Evolutionary conservation across 2,329 filamentous ascomycete species (phyloP).

Genomic region (Parastagonospora avenae): DNA sequence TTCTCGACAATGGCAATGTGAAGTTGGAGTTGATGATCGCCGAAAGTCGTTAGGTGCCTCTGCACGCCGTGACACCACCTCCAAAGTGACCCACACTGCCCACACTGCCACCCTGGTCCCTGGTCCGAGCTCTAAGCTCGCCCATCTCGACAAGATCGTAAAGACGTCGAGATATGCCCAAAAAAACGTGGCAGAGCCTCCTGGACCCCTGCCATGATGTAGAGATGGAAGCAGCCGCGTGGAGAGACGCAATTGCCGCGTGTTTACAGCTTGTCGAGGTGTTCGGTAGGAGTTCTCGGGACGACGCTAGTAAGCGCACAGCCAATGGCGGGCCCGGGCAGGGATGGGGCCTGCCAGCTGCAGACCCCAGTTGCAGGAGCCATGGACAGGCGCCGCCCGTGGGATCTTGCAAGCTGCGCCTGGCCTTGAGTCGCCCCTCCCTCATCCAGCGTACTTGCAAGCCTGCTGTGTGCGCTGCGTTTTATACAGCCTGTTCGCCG

Average conservation of each 20-base stretch:
- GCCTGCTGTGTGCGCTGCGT: conserved; percentile 21
- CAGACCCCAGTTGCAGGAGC: neutral
- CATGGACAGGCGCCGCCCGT: neutral
- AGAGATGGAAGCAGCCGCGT: no score
- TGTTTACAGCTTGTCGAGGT: conserved; percentile 15
- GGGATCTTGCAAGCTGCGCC: conserved; percentile 22
- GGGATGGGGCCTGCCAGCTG: no score
- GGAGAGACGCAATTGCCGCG: no score
- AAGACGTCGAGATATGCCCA: conserved; percentile 37
- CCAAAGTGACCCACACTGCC: neutral
- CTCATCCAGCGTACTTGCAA: conserved; percentile 13
- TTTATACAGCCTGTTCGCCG: conserved; percentile 42
- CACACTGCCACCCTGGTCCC: conserved; percentile 21
- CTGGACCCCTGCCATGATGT: no score
- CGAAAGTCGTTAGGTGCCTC: no score
- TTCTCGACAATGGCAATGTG: no score
- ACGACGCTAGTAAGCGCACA: no score
- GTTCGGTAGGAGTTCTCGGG: conserved; percentile 7
- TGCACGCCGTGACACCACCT: no score
- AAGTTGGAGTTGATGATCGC: no score
- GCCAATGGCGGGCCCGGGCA: no score
- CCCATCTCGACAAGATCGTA: no score
- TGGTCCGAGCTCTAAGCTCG: no score
- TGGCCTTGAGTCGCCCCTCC: conserved; percentile 35
- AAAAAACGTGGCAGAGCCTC: conserved; percentile 37